These are phyloP conservation scores for Periconia sp. DNA, from an alignment of 2,329 filamentous ascomycete species.

Conservation along the genomic window DNA sequence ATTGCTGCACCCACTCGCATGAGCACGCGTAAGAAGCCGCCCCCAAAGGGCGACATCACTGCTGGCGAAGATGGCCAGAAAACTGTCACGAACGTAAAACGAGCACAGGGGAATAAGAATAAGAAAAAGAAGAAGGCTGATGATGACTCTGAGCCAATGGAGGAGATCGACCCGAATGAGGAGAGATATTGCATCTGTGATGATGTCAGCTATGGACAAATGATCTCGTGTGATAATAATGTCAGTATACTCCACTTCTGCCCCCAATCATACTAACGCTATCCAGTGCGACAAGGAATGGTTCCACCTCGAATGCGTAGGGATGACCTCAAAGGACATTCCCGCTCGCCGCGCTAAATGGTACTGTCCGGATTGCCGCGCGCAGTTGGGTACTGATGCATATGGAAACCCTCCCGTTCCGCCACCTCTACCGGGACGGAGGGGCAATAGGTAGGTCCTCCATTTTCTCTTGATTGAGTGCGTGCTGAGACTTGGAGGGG, in stretches of 20 bases:
- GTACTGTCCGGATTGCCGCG: constrained; percentile 78
- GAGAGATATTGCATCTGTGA: constrained; percentile 79
- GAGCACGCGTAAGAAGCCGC: constrained; percentile 68
- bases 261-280: constrained; percentile 20
- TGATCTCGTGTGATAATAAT: constrained; percentile 83
- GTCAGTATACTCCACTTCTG: constrained; percentile 48
- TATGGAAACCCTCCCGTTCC: constrained; percentile 41
- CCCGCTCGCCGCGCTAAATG: constrained; percentile 78
- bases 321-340: constrained; percentile 63
- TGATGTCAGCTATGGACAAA: constrained; percentile 78
- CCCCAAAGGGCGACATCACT: constrained; percentile 74
- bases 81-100: constrained; percentile 72
- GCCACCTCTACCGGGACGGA: constrained; percentile 39
- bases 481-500: constrained; percentile 42
- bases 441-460: constrained; percentile 40
- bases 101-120: constrained; percentile 57
- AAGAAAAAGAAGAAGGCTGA: constrained; percentile 57
- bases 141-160: constrained; percentile 29
- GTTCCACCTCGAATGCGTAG: constrained; percentile 84
- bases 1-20: constrained; percentile 44
- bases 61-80: constrained; percentile 64
- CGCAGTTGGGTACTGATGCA: constrained; percentile 32
- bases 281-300: constrained; percentile 77
- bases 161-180: constrained; percentile 74
- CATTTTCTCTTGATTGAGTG: constrained; percentile 20